Evolutionary conservation across 495 filamentous ascomycete genomes (phyloP).

Genomic region (Penicillium macrosclerotiorum): DNA sequence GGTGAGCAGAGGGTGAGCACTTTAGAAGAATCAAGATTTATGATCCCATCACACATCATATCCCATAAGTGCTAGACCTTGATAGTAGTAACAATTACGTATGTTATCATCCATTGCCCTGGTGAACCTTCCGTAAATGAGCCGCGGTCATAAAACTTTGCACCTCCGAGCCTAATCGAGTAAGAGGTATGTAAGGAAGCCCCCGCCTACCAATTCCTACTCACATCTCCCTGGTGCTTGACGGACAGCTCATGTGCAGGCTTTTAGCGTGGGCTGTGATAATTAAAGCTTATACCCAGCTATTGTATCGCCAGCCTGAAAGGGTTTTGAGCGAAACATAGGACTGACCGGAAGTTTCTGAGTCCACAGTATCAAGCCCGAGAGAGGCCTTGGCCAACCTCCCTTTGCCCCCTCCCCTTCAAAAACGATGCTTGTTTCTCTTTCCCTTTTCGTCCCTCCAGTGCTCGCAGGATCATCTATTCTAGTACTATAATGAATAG

Average conservation of each 20-base stretch:
- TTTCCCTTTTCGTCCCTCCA: not conserved
- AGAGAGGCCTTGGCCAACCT: constrained; percentile 1
- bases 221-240: constrained; percentile 1
- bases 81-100: not conserved
- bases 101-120: constrained; percentile 1
- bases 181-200: not conserved
- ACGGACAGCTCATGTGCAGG: not conserved
- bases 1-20: too few species aligned
- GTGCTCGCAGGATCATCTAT: not conserved
- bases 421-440: not conserved
- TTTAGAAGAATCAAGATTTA: too few species aligned
- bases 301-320: constrained; percentile 5
- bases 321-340: not conserved
- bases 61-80: not conserved
- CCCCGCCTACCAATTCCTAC: not conserved
- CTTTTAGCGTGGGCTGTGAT: constrained; percentile 1
- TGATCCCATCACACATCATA: too few species aligned
- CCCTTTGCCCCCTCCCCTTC: not conserved
- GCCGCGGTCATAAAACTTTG: not conserved
- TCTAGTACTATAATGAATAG: not conserved
- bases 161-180: not conserved
- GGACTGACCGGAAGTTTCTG: constrained; percentile 1
- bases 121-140: not conserved
- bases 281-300: constrained; percentile 3
- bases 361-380: constrained; percentile 1